phyloP scores from a whole-genome alignment of 2,329 filamentous ascomycete species.

The Lomentospora prolificans region DNA sequence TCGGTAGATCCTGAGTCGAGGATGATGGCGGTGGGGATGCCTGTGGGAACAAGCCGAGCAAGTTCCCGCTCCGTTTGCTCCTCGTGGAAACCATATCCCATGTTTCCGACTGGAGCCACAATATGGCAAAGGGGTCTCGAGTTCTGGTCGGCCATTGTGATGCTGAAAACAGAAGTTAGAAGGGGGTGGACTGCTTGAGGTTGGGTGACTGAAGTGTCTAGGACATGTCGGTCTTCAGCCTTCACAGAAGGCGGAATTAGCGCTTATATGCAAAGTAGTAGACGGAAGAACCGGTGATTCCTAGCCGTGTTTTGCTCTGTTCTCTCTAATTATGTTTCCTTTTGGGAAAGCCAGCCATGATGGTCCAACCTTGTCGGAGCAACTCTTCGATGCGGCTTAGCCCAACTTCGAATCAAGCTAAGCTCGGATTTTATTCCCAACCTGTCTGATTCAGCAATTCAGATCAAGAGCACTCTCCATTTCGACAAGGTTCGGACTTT shows the following conservation, averaged over 20 bases:
- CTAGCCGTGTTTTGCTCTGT: no score
- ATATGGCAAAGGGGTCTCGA: slow-evolving; percentile 24
- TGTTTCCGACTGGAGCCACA: slow-evolving; percentile 36
- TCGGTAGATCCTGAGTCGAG: slow-evolving; percentile 26
- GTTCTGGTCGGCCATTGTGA: background rate
- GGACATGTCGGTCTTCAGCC: no score
- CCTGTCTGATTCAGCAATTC: background rate
- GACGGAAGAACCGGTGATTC: no score
- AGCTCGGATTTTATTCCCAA: background rate
- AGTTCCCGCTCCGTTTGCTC: slow-evolving; percentile 18
- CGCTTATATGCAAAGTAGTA: no score
- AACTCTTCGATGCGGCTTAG: no score
- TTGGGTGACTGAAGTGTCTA: no score
- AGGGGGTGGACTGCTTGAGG: no score
- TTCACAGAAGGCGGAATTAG: no score
- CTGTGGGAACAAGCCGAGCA: slow-evolving; percentile 16
- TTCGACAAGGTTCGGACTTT: background rate
- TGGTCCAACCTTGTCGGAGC: no score
- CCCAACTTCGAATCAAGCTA: no score
- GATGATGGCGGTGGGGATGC: slow-evolving; percentile 23
- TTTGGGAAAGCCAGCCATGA: no score
- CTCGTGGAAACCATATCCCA: slow-evolving; percentile 37
- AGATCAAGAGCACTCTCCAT: background rate
- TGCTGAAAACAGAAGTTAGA: background rate
- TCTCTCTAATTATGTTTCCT: no score